phyloP scores from a whole-genome alignment of 202 grass and related monocot species.

The Bolboschoenoplectus hybrid region DNA sequence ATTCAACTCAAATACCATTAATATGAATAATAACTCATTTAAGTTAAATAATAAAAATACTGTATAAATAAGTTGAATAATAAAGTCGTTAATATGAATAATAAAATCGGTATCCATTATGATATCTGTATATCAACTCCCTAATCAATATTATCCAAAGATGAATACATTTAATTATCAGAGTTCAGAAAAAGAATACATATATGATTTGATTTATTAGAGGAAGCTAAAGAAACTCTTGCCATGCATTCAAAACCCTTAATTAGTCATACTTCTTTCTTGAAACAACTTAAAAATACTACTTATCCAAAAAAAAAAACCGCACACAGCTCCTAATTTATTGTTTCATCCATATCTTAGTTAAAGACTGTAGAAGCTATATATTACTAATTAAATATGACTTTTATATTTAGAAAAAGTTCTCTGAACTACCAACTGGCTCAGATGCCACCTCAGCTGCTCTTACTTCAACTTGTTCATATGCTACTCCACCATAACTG shows the following conservation, averaged over 20 bases:
- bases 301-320: conserved; percentile 1
- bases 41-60: too few species aligned
- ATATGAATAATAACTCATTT: too few species aligned
- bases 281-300: conserved; percentile 23
- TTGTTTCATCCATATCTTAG: conserved; percentile 11
- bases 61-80: too few species aligned
- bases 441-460: neutral
- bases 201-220: neutral
- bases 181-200: neutral
- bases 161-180: conserved; percentile 9
- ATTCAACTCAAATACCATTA: too few species aligned
- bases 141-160: neutral
- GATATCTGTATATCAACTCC: too few species aligned
- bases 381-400: neutral
- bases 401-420: neutral
- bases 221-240: conserved; percentile 4
- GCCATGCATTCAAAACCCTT: conserved; percentile 5
- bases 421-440: neutral
- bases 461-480: conserved; percentile 26
- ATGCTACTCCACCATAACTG: conserved; percentile 8
- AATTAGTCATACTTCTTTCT: conserved; percentile 21
- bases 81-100: too few species aligned
- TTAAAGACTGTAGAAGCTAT: conserved; percentile 6
- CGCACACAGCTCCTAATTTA: conserved; percentile 3
- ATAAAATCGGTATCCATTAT: too few species aligned